Percentiles rank a stretch among this genome's conserved stretches.
These are phyloP conservation scores for Trypanosoma melophagium DNA, from an alignment of 208 protist species.

Conservation along the genomic window DNA sequence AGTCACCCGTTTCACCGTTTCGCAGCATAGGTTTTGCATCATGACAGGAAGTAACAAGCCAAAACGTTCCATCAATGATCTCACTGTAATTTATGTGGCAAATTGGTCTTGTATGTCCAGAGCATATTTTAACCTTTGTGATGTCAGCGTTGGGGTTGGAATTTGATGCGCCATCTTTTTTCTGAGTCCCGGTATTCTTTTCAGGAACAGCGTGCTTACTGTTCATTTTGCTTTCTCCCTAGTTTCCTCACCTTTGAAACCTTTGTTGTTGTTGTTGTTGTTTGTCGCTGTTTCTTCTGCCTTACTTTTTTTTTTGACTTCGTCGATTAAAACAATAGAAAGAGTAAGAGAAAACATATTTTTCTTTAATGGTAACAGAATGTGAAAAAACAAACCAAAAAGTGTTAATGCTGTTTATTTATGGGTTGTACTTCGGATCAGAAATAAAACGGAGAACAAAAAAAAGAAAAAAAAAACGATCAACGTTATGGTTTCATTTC, in stretches of 20 bases:
- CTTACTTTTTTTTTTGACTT: slow-evolving; percentile 4
- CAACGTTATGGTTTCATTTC: not conserved
- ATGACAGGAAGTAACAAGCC: slow-evolving; percentile 91
- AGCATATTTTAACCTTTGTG: slow-evolving; percentile 89
- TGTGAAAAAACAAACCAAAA: not conserved
- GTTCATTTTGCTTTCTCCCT: slow-evolving; percentile 19
- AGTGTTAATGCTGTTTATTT: too few species aligned
- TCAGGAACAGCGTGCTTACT: slow-evolving; percentile 71
- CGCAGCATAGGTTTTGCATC: slow-evolving; percentile 93
- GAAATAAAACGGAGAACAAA: too few species aligned
- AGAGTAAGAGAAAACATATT: too few species aligned
- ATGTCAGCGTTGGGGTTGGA: slow-evolving; percentile 21
- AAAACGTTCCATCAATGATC: slow-evolving; percentile 89
- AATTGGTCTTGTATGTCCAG: slow-evolving; percentile 87
- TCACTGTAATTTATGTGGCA: slow-evolving; percentile 92
- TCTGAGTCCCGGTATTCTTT: slow-evolving; percentile 21
- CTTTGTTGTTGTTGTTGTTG: not conserved
- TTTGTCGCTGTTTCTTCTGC: not conserved
- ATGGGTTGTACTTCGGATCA: too few species aligned
- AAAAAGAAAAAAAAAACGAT: not conserved
- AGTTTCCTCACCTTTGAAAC: not conserved
- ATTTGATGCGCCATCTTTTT: slow-evolving; percentile 12
- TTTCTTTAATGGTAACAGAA: too few species aligned
- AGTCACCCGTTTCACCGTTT: slow-evolving; percentile 94
- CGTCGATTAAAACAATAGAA: not conserved